A percentile compares a stretch with the other conserved stretches of the same genome.
Conservation (phyloP, 495 filamentous ascomycete genomes). For the Penicillium malachiteum region DNA sequence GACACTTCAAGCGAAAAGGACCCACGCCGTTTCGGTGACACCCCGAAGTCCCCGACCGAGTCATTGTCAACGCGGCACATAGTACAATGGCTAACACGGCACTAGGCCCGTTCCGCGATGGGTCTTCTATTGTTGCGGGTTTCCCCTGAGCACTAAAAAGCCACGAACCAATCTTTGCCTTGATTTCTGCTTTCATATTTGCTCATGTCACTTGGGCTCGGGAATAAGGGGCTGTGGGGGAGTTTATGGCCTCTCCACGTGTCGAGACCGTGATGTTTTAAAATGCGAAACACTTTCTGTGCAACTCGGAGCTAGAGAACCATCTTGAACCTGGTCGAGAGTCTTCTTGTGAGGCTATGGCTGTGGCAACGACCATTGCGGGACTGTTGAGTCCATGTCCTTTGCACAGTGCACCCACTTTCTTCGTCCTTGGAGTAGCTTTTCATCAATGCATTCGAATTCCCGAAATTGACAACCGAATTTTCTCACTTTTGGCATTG, state of each 20-base stretch:
- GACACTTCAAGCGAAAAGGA: too few relatives aligned
- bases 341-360: background rate
- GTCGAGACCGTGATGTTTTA: background rate
- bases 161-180: background rate
- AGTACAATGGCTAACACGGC: background rate
- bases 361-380: background rate
- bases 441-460: conserved; percentile 1
- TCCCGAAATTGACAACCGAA: background rate
- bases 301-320: background rate
- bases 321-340: too few relatives aligned
- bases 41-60: too few relatives aligned
- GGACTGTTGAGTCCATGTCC: background rate
- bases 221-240: too few relatives aligned
- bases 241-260: too few relatives aligned
- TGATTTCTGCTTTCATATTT: background rate
- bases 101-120: background rate
- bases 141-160: background rate
- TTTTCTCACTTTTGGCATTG: background rate
- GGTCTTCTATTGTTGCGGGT: background rate
- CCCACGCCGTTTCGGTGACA: background rate
- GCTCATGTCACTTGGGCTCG: background rate
- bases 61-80: background rate
- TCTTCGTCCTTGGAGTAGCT: background rate
- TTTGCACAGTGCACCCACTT: background rate
- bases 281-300: background rate